Evolutionary conservation across 345 rosid species (phyloP).

Genomic region (Citrus australasica): DNA sequence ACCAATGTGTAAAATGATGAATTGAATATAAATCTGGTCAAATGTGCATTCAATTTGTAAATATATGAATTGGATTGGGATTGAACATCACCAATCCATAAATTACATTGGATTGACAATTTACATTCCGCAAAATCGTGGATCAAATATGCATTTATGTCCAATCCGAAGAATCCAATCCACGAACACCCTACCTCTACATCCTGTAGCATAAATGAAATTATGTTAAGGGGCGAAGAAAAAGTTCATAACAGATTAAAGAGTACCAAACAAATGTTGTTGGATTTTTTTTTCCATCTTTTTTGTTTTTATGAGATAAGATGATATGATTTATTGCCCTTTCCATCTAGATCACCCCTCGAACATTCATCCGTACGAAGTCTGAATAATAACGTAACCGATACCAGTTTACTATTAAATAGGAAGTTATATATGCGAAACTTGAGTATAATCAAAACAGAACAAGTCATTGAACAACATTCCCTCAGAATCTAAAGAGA

Average conservation of each 20-base stretch:
- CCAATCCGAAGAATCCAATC: too few species aligned
- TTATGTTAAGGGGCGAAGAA: background rate
- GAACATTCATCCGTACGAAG: conserved; percentile 51
- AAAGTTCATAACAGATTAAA: background rate
- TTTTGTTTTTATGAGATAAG: background rate
- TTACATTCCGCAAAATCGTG: too few species aligned
- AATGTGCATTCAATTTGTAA: too few species aligned
- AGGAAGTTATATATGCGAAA: background rate
- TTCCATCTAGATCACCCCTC: conserved; percentile 33
- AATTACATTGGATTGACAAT: too few species aligned
- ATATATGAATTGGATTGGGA: too few species aligned
- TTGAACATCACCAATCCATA: too few species aligned
- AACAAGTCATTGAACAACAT: background rate
- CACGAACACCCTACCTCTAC: background rate
- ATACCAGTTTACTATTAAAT: background rate
- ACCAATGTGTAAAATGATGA: too few species aligned
- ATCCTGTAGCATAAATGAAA: conserved; percentile 25
- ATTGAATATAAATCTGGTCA: too few species aligned
- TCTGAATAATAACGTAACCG: conserved; percentile 10
- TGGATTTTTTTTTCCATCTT: background rate
- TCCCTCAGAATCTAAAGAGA: background rate
- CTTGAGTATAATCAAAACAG: background rate
- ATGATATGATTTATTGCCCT: background rate
- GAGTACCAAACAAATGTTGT: background rate
- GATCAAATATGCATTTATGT: too few species aligned